Base-by-base conservation (phyloP, 805 yeast species). In the Candida anglica region DNA sequence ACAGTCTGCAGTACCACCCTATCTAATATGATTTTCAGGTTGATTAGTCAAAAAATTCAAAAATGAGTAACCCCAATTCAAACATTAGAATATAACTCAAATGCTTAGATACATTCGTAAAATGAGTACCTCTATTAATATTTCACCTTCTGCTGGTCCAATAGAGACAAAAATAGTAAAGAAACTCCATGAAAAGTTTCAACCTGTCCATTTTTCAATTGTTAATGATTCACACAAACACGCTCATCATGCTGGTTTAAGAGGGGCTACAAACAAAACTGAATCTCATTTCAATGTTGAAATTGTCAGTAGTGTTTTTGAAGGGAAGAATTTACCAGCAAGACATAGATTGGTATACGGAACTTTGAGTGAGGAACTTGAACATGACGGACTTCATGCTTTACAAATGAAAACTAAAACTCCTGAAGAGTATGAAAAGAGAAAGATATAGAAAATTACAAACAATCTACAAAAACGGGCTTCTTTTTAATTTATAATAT, bases 221-320 rank as follows among this genome's bases (percentile, higher is more conserved):
- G 66, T 64, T 38, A 91, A 91, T 54, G 97, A 91, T 58, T 86
- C 96, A 5, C 78, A 77, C 58, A 84, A 84, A 53, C 98, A 91
- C 58, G 77, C 88, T 2, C 89, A 86, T 43, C 98, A 91, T 56
- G 81, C 79, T 38, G 88, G 94, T 2, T 72, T 86, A 64, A 71
- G 79, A 34, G 87, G 81, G 3, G 86, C 89, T 6, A 45, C 70
- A 2, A 87, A 87, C 56, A 68, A 64, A 11, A 69, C 73, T 2
- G 97, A 91, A 58, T 81, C 94, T 0, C 97, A 91, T 56, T 87
- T 89, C 58, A 61, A 86, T 36, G 57, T 91, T 23, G 80, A 77
- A 30, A 69, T 89, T 4, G 84, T 86, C 7, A 80, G 89, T 46
- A 77, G 77, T 22, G 67, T 59, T 32, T 89, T 89, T 52, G 58